Evolutionary conservation across 2,329 filamentous ascomycete species (phyloP).

Genomic region (Botrytis pseudocinerea): DNA sequence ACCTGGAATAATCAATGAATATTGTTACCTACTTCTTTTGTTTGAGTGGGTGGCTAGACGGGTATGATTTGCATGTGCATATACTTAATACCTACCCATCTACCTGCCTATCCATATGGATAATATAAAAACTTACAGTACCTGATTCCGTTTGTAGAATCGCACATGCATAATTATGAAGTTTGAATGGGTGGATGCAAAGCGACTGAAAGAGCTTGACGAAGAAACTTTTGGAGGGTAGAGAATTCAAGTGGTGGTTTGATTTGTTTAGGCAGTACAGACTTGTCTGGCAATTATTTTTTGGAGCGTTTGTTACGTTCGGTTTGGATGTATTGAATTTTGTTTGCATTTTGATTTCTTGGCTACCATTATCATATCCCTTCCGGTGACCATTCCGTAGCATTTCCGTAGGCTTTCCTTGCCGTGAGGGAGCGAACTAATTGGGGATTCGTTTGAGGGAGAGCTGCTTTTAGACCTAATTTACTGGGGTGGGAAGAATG

Average conservation of each 20-base stretch:
- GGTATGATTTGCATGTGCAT: conserved; percentile 3
- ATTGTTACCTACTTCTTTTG: background rate
- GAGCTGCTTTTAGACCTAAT: background rate
- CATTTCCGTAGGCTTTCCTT: background rate
- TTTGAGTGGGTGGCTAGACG: background rate
- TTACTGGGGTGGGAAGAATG: background rate
- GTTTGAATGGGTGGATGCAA: background rate
- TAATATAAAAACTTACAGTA: background rate
- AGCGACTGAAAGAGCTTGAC: background rate
- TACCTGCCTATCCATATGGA: background rate
- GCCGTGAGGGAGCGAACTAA: background rate
- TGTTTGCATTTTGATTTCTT: background rate
- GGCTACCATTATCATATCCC: background rate
- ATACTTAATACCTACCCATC: background rate
- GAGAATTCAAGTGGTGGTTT: background rate
- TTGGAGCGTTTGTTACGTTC: background rate
- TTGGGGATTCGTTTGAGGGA: background rate
- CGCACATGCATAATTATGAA: background rate
- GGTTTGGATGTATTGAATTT: background rate
- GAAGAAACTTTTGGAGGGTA: background rate
- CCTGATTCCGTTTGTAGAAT: background rate
- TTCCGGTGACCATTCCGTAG: background rate
- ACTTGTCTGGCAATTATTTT: background rate
- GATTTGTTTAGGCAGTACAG: background rate
- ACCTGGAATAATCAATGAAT: background rate